phyloP scores from a whole-genome alignment of 306 rosid species.

The Adenanthera pavonina region DNA sequence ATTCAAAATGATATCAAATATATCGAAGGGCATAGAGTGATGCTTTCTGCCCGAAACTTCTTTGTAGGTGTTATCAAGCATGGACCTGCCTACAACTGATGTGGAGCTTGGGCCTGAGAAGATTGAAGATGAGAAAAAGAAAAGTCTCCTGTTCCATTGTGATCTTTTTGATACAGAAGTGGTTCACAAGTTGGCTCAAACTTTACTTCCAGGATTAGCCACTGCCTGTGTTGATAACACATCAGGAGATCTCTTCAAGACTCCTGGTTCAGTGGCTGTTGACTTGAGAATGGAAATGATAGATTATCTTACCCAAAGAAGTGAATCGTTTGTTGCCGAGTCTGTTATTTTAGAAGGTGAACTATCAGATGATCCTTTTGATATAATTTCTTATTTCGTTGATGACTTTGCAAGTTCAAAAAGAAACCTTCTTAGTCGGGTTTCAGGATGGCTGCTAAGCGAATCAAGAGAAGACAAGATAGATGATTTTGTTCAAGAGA shows the following conservation, averaged over 20 bases:
- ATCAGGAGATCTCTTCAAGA: conserved; percentile 56
- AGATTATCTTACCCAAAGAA: conserved; percentile 61
- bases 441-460: conserved; percentile 72
- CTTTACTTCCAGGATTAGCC: conserved; percentile 75
- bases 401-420: conserved; percentile 69
- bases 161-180: conserved; percentile 66
- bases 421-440: conserved; percentile 69
- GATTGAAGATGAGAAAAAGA: conserved; percentile 60
- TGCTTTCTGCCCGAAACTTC: conserved; percentile 30
- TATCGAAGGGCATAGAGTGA: background rate
- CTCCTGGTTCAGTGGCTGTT: conserved; percentile 70
- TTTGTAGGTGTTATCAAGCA: conserved; percentile 52
- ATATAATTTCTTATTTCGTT: conserved; percentile 70
- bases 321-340: conserved; percentile 74
- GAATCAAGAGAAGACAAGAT: conserved; percentile 84
- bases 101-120: conserved; percentile 60
- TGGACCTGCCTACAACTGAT: conserved; percentile 53
- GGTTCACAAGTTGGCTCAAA: conserved; percentile 76
- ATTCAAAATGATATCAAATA: background rate
- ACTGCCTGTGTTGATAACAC: conserved; percentile 83
- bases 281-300: conserved; percentile 80
- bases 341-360: conserved; percentile 62
- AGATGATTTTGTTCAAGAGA: conserved; percentile 78
- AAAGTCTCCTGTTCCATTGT: conserved; percentile 55
- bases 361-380: conserved; percentile 64